Conservation (phyloP, 805 yeast species). For the Zygosaccharomyces bisporus region DNA sequence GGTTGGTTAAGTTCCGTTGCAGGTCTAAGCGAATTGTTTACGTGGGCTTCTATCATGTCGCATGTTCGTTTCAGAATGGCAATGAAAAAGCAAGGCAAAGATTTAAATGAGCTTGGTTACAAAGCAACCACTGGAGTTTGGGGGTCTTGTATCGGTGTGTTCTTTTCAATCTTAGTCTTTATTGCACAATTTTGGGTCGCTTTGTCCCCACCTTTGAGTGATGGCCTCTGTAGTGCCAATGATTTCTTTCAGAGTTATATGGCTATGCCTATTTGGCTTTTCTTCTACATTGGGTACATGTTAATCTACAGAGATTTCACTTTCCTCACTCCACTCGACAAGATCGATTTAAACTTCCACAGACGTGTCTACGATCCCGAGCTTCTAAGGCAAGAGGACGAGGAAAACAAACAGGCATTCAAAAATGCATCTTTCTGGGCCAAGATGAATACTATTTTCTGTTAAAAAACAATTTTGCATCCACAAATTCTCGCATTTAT, state of each 20-base stretch:
- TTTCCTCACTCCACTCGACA: slow-evolving; percentile 34
- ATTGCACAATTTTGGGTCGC: slow-evolving; percentile 64
- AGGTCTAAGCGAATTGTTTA: slow-evolving; percentile 54
- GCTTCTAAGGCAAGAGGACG: slow-evolving; percentile 40
- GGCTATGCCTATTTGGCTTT: slow-evolving; percentile 44
- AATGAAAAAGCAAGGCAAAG: slow-evolving; percentile 46
- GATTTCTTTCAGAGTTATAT: slow-evolving; percentile 52
- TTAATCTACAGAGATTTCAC: slow-evolving; percentile 39
- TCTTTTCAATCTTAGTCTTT: slow-evolving; percentile 46
- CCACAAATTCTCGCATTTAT: neutral
- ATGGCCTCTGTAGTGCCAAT: slow-evolving; percentile 36
- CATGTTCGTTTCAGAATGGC: slow-evolving; percentile 56
- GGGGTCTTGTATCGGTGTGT: slow-evolving; percentile 51
- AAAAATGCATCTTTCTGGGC: slow-evolving; percentile 29
- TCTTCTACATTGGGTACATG: slow-evolving; percentile 50
- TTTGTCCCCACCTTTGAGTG: slow-evolving; percentile 48
- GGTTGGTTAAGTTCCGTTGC: slow-evolving; percentile 58
- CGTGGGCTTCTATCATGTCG: slow-evolving; percentile 55
- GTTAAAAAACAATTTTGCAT: slow-evolving; percentile 32
- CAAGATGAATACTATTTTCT: slow-evolving; percentile 40
- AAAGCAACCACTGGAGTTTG: slow-evolving; percentile 45
- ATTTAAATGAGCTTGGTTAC: slow-evolving; percentile 47
- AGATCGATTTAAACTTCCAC: slow-evolving; percentile 44
- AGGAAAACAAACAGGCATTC: slow-evolving; percentile 33
- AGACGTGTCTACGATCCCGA: slow-evolving; percentile 41